These are phyloP conservation scores for Cucurbita maxima DNA, from an alignment of 306 rosid species.

Conservation along the genomic window DNA sequence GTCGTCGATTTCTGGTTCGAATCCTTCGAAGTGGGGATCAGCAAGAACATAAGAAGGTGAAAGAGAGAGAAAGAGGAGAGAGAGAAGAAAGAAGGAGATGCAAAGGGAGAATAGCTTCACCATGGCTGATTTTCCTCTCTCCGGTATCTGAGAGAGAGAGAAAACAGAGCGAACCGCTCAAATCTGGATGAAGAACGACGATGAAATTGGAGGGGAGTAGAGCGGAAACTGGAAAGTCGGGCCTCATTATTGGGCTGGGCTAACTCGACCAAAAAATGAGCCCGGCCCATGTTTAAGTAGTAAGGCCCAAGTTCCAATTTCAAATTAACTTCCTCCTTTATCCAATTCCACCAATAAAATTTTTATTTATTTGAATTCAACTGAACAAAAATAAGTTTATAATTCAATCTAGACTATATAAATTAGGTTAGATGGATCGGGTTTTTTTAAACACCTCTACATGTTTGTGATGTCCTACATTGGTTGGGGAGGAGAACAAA, in stretches of 20 bases:
- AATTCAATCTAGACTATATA: no score
- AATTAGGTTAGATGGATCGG: no score
- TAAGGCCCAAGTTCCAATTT: no score
- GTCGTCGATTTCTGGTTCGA: constrained; percentile 50
- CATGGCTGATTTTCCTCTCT: constrained; percentile 8
- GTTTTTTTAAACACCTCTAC: no score
- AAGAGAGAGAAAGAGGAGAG: constrained; percentile 14
- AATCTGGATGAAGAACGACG: not conserved
- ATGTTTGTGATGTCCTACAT: no score
- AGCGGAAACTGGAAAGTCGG: not conserved
- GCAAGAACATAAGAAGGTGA: constrained; percentile 20
- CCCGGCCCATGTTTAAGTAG: not conserved
- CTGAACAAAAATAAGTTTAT: no score
- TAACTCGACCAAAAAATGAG: not conserved
- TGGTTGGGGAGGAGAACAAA: no score
- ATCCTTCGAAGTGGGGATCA: constrained; percentile 44
- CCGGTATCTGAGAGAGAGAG: not conserved
- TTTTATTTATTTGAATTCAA: no score
- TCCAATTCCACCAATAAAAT: no score
- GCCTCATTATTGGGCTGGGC: not conserved
- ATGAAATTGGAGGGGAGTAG: not conserved
- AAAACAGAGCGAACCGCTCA: not conserved
- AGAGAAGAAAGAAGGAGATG: constrained; percentile 1
- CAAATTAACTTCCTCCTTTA: no score
- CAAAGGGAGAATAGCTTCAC: constrained; percentile 4